Percentiles rank a stretch among this genome's conserved stretches.
Evolutionary conservation across 352 stramenopile genomes (phyloP).

Genomic region (Phytophthora chlamydospora): DNA sequence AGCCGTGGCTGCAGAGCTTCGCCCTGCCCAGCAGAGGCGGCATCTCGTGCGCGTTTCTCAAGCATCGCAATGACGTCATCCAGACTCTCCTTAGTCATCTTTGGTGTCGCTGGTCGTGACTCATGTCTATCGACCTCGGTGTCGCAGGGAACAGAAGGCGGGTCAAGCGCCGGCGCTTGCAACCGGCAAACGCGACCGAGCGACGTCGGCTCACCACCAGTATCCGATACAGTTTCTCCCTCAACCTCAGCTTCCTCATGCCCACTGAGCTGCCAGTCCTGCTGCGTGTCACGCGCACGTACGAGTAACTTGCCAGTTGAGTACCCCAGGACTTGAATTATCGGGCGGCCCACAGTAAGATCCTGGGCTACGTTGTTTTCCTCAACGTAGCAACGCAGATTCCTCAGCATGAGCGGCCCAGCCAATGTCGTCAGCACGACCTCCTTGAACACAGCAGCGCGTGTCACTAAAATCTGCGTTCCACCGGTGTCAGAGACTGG

Average conservation of each 20-base stretch:
- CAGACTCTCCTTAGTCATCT: too few species aligned
- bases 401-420: conserved; percentile 7
- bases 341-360: conserved; percentile 10
- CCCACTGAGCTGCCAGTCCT: not conserved
- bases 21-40: not conserved
- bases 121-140: too few species aligned
- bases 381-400: conserved; percentile 12
- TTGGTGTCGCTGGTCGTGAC: too few species aligned
- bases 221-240: not conserved
- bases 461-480: not conserved
- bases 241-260: not conserved
- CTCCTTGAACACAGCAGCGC: conserved; percentile 6
- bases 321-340: conserved; percentile 20
- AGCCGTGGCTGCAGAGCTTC: not conserved
- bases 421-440: conserved; percentile 12
- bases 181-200: not conserved
- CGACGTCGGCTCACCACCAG: not conserved
- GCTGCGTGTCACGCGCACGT: not conserved
- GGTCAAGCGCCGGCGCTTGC: too few species aligned
- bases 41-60: too few species aligned
- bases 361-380: not conserved
- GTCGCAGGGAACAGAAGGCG: too few species aligned
- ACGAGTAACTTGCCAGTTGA: not conserved
- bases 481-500: not conserved
- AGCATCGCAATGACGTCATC: too few species aligned